These are phyloP conservation scores for Claviceps sp. DNA, from an alignment of 2,329 filamentous ascomycete genomes.

Conservation along the genomic window DNA sequence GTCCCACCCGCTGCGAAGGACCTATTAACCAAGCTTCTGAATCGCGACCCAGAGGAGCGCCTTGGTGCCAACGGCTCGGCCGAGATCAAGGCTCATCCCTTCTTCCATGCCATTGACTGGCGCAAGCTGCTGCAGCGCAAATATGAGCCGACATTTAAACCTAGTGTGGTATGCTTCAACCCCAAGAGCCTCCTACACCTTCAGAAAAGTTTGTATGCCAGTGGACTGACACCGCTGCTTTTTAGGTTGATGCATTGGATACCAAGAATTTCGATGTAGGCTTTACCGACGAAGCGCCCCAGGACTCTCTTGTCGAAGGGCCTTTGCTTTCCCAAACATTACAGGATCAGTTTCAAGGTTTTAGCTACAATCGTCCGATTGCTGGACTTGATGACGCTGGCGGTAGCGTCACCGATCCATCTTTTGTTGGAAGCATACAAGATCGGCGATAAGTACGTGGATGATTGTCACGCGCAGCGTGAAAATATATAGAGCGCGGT, in stretches of 20 bases:
- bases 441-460: constrained; percentile 24
- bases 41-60: constrained; percentile 80
- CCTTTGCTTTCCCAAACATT: constrained; percentile 84
- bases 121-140: constrained; percentile 92
- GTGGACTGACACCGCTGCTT: neutral
- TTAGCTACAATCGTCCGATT: constrained; percentile 94
- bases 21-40: constrained; percentile 76
- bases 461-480: neutral
- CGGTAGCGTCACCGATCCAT: constrained; percentile 83
- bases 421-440: constrained; percentile 48
- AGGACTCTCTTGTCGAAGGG: constrained; percentile 88
- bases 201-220: neutral
- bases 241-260: constrained; percentile 68
- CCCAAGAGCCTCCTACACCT: neutral
- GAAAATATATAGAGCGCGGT: neutral
- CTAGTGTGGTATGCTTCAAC: constrained; percentile 65
- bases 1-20: constrained; percentile 90
- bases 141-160: constrained; percentile 96
- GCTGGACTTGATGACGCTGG: constrained; percentile 86
- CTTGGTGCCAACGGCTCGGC: constrained; percentile 86
- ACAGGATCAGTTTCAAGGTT: constrained; percentile 91
- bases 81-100: constrained; percentile 97
- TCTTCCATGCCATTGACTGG: constrained; percentile 99
- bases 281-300: constrained; percentile 79
- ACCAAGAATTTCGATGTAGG: constrained; percentile 86